Evolutionary conservation across 1,284 basidiomycete genomes (phyloP).

Genomic region (Austropuccinia psidii): DNA sequence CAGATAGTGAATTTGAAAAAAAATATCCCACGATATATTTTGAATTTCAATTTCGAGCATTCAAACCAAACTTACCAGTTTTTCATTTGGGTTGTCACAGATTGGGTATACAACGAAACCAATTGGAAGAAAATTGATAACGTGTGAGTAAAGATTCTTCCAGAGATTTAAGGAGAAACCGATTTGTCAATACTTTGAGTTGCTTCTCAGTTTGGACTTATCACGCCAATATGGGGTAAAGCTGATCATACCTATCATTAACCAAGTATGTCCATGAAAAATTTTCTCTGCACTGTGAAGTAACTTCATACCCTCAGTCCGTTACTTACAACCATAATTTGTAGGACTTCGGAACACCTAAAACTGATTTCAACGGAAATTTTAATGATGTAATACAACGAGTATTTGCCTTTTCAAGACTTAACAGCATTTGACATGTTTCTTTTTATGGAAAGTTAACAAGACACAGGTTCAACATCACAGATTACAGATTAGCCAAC

Average conservation of each 20-base stretch:
- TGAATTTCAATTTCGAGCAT: not conserved
- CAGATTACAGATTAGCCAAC: conserved; percentile 5
- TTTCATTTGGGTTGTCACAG: not conserved
- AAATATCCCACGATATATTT: not conserved
- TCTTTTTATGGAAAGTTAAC: not conserved
- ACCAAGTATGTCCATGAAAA: conserved; percentile 13
- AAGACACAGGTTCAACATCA: conserved; percentile 29
- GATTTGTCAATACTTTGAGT: not conserved
- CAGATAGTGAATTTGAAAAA: conserved; percentile 1
- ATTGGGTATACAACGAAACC: conserved; percentile 34
- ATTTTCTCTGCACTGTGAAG: not conserved
- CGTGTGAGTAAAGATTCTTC: not conserved
- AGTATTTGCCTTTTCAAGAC: not conserved
- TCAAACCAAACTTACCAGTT: not conserved
- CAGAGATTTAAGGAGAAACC: not conserved
- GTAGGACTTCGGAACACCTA: conserved; percentile 19
- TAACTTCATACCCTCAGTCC: not conserved
- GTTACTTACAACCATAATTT: not conserved
- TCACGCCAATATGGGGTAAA: conserved; percentile 23
- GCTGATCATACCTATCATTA: conserved; percentile 31
- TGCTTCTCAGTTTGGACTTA: conserved; percentile 11
- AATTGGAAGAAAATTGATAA: conserved; percentile 28
- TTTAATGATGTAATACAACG: conserved; percentile 13
- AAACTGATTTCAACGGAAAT: conserved; percentile 9
- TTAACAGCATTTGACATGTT: not conserved